Evolutionary conservation across 306 rosid species (phyloP).

Genomic region (Leucaena leucocephala): DNA sequence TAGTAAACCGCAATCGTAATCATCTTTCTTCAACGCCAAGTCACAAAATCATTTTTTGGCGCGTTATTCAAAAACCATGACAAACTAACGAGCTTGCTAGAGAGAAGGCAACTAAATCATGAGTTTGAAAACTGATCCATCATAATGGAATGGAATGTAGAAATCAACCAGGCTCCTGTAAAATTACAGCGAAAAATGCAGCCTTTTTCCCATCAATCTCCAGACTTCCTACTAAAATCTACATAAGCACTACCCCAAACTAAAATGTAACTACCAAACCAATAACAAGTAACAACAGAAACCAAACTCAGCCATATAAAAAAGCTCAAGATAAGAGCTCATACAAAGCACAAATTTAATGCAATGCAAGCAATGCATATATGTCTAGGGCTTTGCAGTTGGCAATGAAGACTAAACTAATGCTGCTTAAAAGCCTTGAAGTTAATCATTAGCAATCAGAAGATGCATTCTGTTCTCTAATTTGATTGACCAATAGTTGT

Average conservation of each 20-base stretch:
- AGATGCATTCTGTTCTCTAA: slow-evolving; percentile 22
- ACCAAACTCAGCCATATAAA: slow-evolving; percentile 23
- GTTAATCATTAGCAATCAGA: slow-evolving; percentile 37
- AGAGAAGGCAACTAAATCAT: neutral
- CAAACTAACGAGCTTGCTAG: neutral
- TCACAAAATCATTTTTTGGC: too few species aligned
- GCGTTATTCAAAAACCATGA: neutral
- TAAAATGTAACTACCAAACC: slow-evolving; percentile 28
- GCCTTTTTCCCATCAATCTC: slow-evolving; percentile 15
- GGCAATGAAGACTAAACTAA: slow-evolving; percentile 32
- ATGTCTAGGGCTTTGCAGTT: slow-evolving; percentile 7
- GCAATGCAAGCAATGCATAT: slow-evolving; percentile 31
- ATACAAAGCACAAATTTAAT: slow-evolving; percentile 39
- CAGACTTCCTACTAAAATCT: slow-evolving; percentile 36
- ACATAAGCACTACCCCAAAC: slow-evolving; percentile 28
- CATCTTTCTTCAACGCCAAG: too few species aligned
- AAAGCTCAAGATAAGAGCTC: slow-evolving; percentile 24
- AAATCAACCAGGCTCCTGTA: slow-evolving; percentile 26
- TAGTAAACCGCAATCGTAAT: too few species aligned
- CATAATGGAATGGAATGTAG: slow-evolving; percentile 21
- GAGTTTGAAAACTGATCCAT: slow-evolving; percentile 1
- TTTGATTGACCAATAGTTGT: slow-evolving; percentile 15
- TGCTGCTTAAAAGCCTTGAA: slow-evolving; percentile 27
- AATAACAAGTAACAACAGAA: slow-evolving; percentile 7
- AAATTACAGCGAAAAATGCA: slow-evolving; percentile 30